Evolutionary conservation across 2,329 filamentous ascomycete species (phyloP), one percentile per base, ranked within the genome.

Genomic region (Onygena corvina): DNA sequence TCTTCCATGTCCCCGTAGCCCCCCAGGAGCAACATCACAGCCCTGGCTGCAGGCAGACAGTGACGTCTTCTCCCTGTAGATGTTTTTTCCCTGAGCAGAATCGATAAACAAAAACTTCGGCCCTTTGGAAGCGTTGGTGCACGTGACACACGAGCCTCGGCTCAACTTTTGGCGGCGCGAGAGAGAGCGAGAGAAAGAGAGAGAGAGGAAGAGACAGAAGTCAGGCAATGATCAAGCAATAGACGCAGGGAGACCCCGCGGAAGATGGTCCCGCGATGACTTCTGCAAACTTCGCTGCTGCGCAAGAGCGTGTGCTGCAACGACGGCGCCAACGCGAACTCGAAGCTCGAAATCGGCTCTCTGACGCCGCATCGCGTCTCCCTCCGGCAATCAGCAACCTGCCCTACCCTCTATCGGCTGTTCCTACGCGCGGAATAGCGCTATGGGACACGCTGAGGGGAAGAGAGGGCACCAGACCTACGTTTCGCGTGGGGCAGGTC

Each of bases 401-500:
- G 4, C 78, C 79, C 3, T 76, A 71, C 54, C 81, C 82, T n/a
- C 66, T 87, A 54, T 76, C 77, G 63, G 71, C 72, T 52, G 62
- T 84, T 47, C 58, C 66, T 11, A 54, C 59, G 12, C 60, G 60
- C 8, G 61, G 64, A 3, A 57, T 74, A 74, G 49, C 62, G 57
- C 50, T 79, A 49, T 94, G 84, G 86, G 79, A 88, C 61, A 70
- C 76, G 3, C 69, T 90, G 35, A 79, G 78, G 33, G 81, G 83
- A 4, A 80, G 84, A 52, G 81, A 88, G 61, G 86, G 87, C 38
- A 90, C 85, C 20, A 74, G 80, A 12, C 90, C 92, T 3, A 83
- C 86, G 8, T 95, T 94, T 64, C 82, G 92, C 48, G 92, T 98
- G 23, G 88, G 90, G 23, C 92, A 98, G 68, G 86, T 96, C 36